phyloP scores from a whole-genome alignment of 2,329 filamentous ascomycete genomes.

The Trichoderma pleuroti region DNA sequence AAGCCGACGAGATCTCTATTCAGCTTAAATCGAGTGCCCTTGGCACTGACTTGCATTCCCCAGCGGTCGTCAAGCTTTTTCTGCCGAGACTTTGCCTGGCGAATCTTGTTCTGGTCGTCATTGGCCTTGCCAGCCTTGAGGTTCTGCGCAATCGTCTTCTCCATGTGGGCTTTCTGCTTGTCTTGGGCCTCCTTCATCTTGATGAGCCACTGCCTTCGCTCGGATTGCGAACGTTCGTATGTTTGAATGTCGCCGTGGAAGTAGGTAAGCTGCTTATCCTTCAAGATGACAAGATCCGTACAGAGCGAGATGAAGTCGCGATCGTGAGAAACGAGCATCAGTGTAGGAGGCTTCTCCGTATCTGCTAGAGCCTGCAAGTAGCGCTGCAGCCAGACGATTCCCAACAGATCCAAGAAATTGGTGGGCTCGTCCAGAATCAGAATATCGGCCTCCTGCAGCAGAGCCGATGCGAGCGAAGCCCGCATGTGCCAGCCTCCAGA shows the following conservation, averaged over 20 bases:
- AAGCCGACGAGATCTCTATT: slow-evolving; percentile 68
- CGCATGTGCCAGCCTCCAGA: slow-evolving; percentile 79
- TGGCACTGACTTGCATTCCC: slow-evolving; percentile 70
- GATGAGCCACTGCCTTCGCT: slow-evolving; percentile 63
- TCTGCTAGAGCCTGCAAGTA: slow-evolving; percentile 61
- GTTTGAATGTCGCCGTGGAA: slow-evolving; percentile 72
- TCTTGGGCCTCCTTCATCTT: slow-evolving; percentile 82
- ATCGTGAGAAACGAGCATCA: slow-evolving; percentile 81
- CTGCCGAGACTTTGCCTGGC: slow-evolving; percentile 79
- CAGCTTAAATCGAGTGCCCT: slow-evolving; percentile 74
- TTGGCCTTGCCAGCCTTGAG: slow-evolving; percentile 71
- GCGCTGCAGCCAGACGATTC: slow-evolving; percentile 79
- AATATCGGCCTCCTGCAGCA: slow-evolving; percentile 72
- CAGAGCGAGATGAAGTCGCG: slow-evolving; percentile 74
- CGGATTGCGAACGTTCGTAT: slow-evolving; percentile 66
- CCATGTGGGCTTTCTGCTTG: slow-evolving; percentile 74
- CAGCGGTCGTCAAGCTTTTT: slow-evolving; percentile 80
- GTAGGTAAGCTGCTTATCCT: slow-evolving; percentile 66
- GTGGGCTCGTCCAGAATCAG: slow-evolving; percentile 84
- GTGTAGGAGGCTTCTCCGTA: slow-evolving; percentile 54
- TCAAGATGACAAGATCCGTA: slow-evolving; percentile 73
- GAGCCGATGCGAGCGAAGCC: slow-evolving; percentile 58
- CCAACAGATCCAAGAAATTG: slow-evolving; percentile 78
- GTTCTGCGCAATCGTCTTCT: slow-evolving; percentile 71
- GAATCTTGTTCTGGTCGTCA: slow-evolving; percentile 79